phyloP scores from a whole-genome alignment of 73 alveolate species.

The Uronychia setigera region DNA sequence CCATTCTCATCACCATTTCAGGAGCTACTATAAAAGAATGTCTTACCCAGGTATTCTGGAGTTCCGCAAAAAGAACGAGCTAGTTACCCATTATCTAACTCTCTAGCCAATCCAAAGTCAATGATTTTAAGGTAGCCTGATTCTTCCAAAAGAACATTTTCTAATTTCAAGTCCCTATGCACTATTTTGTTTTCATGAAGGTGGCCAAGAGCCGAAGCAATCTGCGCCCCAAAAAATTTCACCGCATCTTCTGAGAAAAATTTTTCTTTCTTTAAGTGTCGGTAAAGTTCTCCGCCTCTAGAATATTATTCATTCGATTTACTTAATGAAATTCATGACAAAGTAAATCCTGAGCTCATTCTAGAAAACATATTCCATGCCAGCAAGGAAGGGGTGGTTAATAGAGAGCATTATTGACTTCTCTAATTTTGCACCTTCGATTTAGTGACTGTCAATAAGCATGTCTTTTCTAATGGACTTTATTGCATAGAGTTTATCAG shows the following conservation, averaged over 20 bases:
- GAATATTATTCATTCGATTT: not conserved
- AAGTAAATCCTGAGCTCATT: constrained; percentile 87
- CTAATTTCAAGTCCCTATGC: constrained; percentile 76
- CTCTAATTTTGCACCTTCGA: constrained; percentile 80
- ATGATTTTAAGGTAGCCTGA: constrained; percentile 66
- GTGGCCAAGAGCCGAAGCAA: constrained; percentile 57
- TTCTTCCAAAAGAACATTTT: constrained; percentile 62
- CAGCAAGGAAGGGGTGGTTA: constrained; percentile 86
- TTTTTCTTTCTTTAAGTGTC: constrained; percentile 54
- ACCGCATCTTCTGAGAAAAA: constrained; percentile 74
- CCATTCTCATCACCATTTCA: constrained; percentile 81
- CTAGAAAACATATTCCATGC: constrained; percentile 78
- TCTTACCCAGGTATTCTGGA: constrained; percentile 54
- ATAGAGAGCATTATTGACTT: constrained; percentile 77
- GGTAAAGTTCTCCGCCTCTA: constrained; percentile 50
- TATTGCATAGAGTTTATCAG: constrained; percentile 68
- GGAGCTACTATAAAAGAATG: constrained; percentile 64
- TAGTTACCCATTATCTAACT: constrained; percentile 9
- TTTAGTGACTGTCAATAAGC: constrained; percentile 83
- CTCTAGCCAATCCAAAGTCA: constrained; percentile 68
- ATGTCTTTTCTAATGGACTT: constrained; percentile 85
- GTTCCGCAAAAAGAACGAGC: constrained; percentile 71
- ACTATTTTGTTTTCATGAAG: constrained; percentile 67
- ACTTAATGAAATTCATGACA: constrained; percentile 86
- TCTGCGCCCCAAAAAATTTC: constrained; percentile 45